A percentile compares a stretch with the other conserved stretches of the same genome.
These are phyloP conservation scores for Evernia prunastri DNA, from an alignment of 495 filamentous ascomycete genomes.

Conservation along the genomic window DNA sequence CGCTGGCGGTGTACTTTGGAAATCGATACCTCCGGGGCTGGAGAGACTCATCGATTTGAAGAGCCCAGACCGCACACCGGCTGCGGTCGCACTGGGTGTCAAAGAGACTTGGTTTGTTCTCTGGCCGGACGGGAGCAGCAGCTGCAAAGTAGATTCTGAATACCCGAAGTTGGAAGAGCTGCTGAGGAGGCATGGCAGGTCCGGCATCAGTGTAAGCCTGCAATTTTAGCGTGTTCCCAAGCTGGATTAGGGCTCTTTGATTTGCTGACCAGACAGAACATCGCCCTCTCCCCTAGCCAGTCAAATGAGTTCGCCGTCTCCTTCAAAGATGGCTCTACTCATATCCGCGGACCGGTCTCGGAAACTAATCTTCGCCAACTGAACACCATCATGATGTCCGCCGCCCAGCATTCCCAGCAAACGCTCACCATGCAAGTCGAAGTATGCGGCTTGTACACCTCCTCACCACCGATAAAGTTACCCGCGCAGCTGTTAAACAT, in stretches of 20 bases:
- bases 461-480: not conserved
- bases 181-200: conserved; percentile 7
- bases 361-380: conserved; percentile 8
- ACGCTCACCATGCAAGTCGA: not conserved
- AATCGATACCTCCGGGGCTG: not conserved
- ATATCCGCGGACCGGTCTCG: not conserved
- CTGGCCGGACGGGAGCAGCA: conserved; percentile 3
- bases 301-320: conserved; percentile 3
- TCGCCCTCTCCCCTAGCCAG: not conserved
- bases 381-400: conserved; percentile 1
- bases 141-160: not conserved
- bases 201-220: not conserved
- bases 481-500: not conserved
- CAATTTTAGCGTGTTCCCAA: not conserved
- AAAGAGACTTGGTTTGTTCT: conserved; percentile 7
- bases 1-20: not conserved
- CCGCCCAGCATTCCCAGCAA: not conserved
- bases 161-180: not conserved
- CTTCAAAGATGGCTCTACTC: not conserved
- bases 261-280: not conserved
- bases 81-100: not conserved
- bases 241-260: not conserved
- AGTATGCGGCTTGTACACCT: conserved; percentile 8
- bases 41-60: not conserved
- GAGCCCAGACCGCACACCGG: not conserved